Evolutionary conservation across 2,329 filamentous ascomycete genomes (phyloP), one percentile per base, ranked within the genome.

Genomic region (Aureobasidium musti): DNA sequence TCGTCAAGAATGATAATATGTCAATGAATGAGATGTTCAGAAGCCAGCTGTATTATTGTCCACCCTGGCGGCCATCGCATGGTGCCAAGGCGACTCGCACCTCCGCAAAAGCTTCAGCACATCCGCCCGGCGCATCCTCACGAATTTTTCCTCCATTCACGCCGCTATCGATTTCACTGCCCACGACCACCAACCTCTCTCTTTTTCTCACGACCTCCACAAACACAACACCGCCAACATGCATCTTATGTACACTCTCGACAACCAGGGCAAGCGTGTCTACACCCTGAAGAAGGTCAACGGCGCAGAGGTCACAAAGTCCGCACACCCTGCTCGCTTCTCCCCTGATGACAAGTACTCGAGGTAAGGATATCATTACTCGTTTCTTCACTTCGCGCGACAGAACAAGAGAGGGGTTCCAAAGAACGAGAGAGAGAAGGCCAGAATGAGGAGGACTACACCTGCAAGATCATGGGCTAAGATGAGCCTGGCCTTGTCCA

Each of bases 301-400:
- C 69, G 84, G 88, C 73, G 90, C 90, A 76, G 87, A 92, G 77
- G 91, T 97, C 76, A 96, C 94, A 79, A 97, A 96, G 85, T 95
- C 91, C 64, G 95, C 95, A 66, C 94, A 98, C 82, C 94, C 95
- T 54, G 95, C 95, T 50, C 87, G 95, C 73, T 99, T 98, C 84
- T 97, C 92, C 54, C 95, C 95, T 70, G 95, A 99, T 81, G 95
- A 99, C 85, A 97, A 97, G 85, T 98, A 96, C 86, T 97, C 92
- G 75, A 83, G 86, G 85, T 87, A 77, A 61, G 79, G 10, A 37
- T 6, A 49, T 13, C 3, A 5, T 26, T 3, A 45, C 11, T 21
- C 10, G 26, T 13, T 39, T 17, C 11, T 6, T n/a, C 41, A 17
- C 3, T 37, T 47, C n/a, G 52, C 23, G 35, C 53, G 14, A 28